Conservation (phyloP, 257 asterid species). For the Scutellaria galericulata region DNA sequence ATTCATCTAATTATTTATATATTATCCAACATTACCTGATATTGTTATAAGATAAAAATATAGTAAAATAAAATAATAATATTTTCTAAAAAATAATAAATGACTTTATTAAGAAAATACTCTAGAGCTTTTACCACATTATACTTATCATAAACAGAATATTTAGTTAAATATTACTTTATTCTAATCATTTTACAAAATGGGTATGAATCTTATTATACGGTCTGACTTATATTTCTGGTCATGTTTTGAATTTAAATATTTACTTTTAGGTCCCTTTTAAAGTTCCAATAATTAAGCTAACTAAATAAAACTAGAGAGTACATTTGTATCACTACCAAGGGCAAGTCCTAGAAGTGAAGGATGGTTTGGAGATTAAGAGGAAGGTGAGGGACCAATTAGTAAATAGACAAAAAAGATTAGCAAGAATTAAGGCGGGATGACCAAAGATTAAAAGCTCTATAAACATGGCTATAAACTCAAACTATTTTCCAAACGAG, state of each 20-base stretch:
- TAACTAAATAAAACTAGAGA: background rate
- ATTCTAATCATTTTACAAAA: background rate
- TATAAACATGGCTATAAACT: conserved; percentile 4
- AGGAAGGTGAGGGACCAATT: background rate
- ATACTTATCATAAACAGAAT: background rate
- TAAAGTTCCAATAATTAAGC: background rate
- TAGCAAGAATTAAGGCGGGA: conserved; percentile 64
- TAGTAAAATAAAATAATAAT: background rate
- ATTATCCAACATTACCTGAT: background rate
- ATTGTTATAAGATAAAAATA: background rate
- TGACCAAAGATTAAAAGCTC: conserved; percentile 38
- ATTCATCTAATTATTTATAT: background rate
- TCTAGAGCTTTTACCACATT: too few species aligned
- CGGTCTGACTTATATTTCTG: too few species aligned
- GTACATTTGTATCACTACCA: background rate
- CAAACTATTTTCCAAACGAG: conserved; percentile 44
- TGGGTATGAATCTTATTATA: too few species aligned
- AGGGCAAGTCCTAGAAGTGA: background rate
- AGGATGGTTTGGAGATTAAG: background rate
- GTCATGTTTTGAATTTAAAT: background rate
- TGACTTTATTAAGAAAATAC: too few species aligned
- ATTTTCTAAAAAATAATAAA: too few species aligned
- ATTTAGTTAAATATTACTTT: background rate
- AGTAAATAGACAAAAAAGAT: conserved; percentile 28
- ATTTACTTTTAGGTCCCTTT: background rate